phyloP scores from a whole-genome alignment of 441 rosid genomes.

The Sinapis alba region DNA sequence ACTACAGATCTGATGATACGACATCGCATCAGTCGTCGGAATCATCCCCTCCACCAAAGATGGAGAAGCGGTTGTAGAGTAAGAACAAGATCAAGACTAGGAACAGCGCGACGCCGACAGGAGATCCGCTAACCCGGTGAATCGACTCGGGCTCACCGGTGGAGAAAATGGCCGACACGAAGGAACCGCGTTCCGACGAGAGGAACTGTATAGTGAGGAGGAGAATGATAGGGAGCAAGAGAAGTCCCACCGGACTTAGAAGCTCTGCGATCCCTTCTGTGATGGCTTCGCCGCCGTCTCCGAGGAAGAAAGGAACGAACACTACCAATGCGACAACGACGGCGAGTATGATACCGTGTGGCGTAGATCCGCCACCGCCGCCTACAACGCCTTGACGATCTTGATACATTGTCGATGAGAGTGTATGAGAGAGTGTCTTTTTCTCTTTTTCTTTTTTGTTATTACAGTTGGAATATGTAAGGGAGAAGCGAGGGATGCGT shows the following conservation, averaged over 20 bases:
- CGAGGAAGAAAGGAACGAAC: slow-evolving; percentile 73
- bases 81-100: slow-evolving; percentile 64
- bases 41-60: slow-evolving; percentile 79
- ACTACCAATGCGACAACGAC: slow-evolving; percentile 70
- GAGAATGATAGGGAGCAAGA: slow-evolving; percentile 72
- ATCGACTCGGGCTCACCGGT: slow-evolving; percentile 80
- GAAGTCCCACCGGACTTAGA: slow-evolving; percentile 81
- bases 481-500: slow-evolving; percentile 30
- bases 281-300: slow-evolving; percentile 82
- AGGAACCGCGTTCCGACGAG: slow-evolving; percentile 83
- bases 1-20: slow-evolving; percentile 32
- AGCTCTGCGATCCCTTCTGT: slow-evolving; percentile 81
- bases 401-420: slow-evolving; percentile 30
- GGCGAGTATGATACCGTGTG: slow-evolving; percentile 80
- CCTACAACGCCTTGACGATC: slow-evolving; percentile 29
- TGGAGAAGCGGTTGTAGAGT: slow-evolving; percentile 73
- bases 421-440: background rate
- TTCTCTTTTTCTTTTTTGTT: background rate
- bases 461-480: slow-evolving; percentile 3
- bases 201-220: slow-evolving; percentile 86
- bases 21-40: slow-evolving; percentile 51
- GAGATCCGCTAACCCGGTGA: slow-evolving; percentile 86
- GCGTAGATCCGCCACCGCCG: slow-evolving; percentile 58
- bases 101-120: slow-evolving; percentile 79
- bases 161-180: slow-evolving; percentile 60